Base-by-base conservation (phyloP, 306 rosid species). In the Ceratonia siliqua region DNA sequence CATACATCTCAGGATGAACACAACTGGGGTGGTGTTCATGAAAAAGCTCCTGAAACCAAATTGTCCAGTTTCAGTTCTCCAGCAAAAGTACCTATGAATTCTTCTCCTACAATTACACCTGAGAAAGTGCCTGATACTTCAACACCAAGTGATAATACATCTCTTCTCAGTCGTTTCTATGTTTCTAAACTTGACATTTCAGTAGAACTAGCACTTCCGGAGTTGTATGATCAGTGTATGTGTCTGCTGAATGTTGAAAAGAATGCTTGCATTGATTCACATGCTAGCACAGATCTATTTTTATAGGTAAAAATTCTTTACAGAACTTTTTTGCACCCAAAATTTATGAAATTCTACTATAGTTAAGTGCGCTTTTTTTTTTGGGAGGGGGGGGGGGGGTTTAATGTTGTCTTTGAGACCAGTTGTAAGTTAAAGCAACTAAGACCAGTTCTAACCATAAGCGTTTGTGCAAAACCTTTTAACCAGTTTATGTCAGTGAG, bases 181-280 rank as follows among this genome's bases (percentile, higher is more conserved):
- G 96, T 95, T 59, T 86, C 98, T 69, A 92, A 87, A 87, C 95
- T 95, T 70, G 94, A 92, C 80, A 90, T 95, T 79, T 95, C 99
- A 25, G 79, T 64, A 5, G 92, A 85, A 72, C 85, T 92, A 43
- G 85, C 85, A 18, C 81, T 6, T 58, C 88, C 96, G 8, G 93
- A 92, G 82, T 65, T 92, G 84, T 92, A 80, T 80, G 78, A 82
- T 65, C 89, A 89, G 81, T 95, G 96, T 73, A 66, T 78, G 87
- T 82, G 78, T 77, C 62, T 85, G 63, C 74, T 92, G 70, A 83
- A 85, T 75, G 62, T 68, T 73, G 86, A 83, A 27, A 80, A 79
- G 81, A 81, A 55, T 63, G 72, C 73, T 14, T 74, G 85, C 28
- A 62, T 49, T 62, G 93, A 83, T 62, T 79, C 81, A 58, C 89